phyloP scores from a whole-genome alignment of 2,329 filamentous ascomycete genomes.

The Sclerotinia spermophila region DNA sequence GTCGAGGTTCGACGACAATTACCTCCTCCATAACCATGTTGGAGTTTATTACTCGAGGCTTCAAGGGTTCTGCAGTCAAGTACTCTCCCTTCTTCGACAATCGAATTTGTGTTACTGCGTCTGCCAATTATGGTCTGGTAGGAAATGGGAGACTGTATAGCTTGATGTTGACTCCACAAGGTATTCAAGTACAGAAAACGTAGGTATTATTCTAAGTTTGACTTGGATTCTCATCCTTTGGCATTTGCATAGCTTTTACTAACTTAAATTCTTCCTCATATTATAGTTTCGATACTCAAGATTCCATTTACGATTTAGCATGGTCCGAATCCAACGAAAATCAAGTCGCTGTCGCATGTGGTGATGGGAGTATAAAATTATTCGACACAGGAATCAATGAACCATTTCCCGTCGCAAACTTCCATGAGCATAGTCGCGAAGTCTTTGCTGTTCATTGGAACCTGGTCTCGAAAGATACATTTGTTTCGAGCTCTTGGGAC shows the following conservation, averaged over 20 bases:
- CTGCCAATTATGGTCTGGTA: constrained; percentile 95
- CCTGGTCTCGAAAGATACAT: constrained; percentile 82
- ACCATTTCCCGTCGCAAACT: constrained; percentile 81
- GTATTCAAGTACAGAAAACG: constrained; percentile 81
- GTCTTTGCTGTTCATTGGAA: constrained; percentile 94
- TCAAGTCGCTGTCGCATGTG: constrained; percentile 82
- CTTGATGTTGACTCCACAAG: constrained; percentile 75
- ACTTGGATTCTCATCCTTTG: not conserved
- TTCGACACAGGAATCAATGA: constrained; percentile 78
- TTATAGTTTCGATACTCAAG: constrained; percentile 89
- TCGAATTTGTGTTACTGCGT: constrained; percentile 80
- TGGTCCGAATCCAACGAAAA: constrained; percentile 98
- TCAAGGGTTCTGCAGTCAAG: constrained; percentile 94
- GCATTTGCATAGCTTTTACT: not conserved
- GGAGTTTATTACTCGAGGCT: constrained; percentile 89
- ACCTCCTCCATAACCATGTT: constrained; percentile 54
- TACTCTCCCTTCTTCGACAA: constrained; percentile 99
- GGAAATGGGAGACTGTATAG: constrained; percentile 91
- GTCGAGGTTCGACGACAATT: not conserved
- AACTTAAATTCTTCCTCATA: not conserved
- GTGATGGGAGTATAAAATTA: constrained; percentile 91
- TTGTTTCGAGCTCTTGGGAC: constrained; percentile 92
- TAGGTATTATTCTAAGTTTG: constrained; percentile 39
- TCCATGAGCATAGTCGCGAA: constrained; percentile 90
- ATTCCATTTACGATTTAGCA: constrained; percentile 88